Conservation (phyloP, 345 rosid genomes). For the Carallia pectinifolia region DNA sequence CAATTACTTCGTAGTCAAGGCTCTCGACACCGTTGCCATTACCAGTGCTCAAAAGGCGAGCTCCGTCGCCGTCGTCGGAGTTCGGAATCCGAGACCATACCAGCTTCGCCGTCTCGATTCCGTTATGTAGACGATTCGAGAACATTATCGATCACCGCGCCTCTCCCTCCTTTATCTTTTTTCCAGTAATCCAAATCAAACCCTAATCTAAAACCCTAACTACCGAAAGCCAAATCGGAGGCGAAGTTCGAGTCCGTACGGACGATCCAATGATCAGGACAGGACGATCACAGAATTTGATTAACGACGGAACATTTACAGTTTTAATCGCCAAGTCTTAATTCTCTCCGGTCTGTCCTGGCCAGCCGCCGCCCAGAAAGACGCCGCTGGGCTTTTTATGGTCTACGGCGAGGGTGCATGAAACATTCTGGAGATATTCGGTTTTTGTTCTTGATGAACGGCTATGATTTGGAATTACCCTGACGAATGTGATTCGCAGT, state of each 20-base stretch:
- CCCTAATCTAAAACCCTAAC: slow-evolving; percentile 18
- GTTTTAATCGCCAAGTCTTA: too few relatives aligned
- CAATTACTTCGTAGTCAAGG: slow-evolving; percentile 92
- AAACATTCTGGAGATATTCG: too few relatives aligned
- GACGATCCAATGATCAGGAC: not conserved
- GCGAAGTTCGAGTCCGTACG: not conserved
- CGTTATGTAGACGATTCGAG: slow-evolving; percentile 80
- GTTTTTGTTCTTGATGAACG: too few relatives aligned
- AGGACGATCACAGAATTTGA: not conserved
- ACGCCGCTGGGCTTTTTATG: too few relatives aligned
- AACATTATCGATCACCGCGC: slow-evolving; percentile 48
- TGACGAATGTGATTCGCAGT: too few relatives aligned
- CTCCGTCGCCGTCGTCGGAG: slow-evolving; percentile 62
- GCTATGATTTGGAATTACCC: too few relatives aligned
- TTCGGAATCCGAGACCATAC: slow-evolving; percentile 86
- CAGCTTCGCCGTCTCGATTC: slow-evolving; percentile 68
- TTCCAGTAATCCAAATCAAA: slow-evolving; percentile 1
- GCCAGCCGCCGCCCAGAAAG: not conserved
- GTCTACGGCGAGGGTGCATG: too few relatives aligned
- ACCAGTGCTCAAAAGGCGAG: slow-evolving; percentile 39
- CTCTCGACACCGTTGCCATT: slow-evolving; percentile 58
- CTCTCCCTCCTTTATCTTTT: not conserved
- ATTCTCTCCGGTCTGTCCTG: not conserved
- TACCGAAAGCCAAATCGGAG: slow-evolving; percentile 8
- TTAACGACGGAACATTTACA: too few relatives aligned